Evolutionary conservation across 1,284 basidiomycete genomes (phyloP).

Genomic region (Fistulinella cinereoalba): DNA sequence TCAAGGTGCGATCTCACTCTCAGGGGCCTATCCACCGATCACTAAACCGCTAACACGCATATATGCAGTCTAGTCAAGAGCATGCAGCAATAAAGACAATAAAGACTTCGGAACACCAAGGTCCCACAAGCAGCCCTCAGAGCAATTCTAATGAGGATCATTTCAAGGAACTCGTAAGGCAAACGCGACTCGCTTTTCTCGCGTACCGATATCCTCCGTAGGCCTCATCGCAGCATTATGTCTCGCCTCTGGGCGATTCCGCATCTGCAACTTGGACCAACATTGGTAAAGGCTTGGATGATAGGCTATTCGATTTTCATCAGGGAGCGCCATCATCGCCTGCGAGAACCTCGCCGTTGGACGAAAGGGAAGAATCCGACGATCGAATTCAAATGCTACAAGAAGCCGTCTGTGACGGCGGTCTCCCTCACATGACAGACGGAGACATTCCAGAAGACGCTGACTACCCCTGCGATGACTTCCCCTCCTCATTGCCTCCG

Average conservation of each 20-base stretch:
- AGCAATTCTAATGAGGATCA: background rate
- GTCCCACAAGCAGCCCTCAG: background rate
- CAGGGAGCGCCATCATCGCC: background rate
- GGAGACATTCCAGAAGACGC: constrained; percentile 6
- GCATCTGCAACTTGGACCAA: background rate
- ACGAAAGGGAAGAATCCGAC: constrained; percentile 1
- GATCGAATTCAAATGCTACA: no score
- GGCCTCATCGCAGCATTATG: no score
- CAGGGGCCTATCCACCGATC: no score
- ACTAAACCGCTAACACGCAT: constrained; percentile 17
- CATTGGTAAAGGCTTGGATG: background rate
- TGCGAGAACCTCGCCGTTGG: background rate
- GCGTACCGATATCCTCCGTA: no score
- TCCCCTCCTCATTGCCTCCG: constrained; percentile 40
- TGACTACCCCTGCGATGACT: constrained; percentile 4
- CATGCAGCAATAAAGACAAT: background rate
- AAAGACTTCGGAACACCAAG: background rate
- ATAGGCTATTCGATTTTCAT: background rate
- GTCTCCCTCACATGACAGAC: background rate
- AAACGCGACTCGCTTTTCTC: no score
- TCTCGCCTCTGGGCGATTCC: no score
- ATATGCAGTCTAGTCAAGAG: constrained; percentile 15
- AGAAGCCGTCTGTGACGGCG: no score
- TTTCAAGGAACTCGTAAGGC: constrained; percentile 13
- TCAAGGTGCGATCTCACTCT: constrained; percentile 7